Evolutionary conservation across 2,329 filamentous ascomycete genomes (phyloP), one percentile per base, ranked within the genome.

Genomic region (Ceratocystis ficicola): DNA sequence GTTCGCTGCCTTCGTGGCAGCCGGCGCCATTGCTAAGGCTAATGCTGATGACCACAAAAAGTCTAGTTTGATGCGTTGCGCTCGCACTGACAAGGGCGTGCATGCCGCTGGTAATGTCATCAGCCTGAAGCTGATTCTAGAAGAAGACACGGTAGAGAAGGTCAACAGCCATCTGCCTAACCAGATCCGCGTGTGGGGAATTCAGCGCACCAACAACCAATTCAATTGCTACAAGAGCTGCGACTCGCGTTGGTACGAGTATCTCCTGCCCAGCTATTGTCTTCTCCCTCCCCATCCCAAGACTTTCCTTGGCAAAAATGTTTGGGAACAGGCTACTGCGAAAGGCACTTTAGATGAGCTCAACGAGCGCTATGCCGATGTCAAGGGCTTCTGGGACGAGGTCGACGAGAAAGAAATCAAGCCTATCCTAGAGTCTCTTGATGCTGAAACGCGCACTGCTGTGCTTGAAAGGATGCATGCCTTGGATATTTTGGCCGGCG

Each of bases 11-110:
- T 93, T 99, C 71, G 88, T 99, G 69, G 85, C 86, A 2, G 92
- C 94, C 2, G 89, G 92, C 20, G 92, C 94, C 48, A 96, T 99
- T 68, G 95, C 92, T 62, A 97, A 97, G 76, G 90, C 90, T 69
- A 99, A 99, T 73, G 94, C 94, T 25, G 86, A 95, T 71, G 94
- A 99, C 73, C 94, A 93, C 3, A 95, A 95, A 76, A 99, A 99
- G 76, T 95, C 91, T 1, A 92, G 90, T 64, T 83, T 99, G 60
- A 89, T 96, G 65, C 87, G 94, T 69, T 99, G 94, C 75, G 94
- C 94, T 3, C 83, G 94, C 69, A 99, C 94, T 0, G 94, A 99
- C 77, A 99, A 97, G 79, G 94, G 94, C 65, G 93, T 97, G 1
- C 93, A 97, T 75, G 93, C 93, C 1, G 93, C 93, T 1, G 94